Base-by-base conservation (phyloP, 306 rosid genomes). In the Prunus kanzakura region DNA sequence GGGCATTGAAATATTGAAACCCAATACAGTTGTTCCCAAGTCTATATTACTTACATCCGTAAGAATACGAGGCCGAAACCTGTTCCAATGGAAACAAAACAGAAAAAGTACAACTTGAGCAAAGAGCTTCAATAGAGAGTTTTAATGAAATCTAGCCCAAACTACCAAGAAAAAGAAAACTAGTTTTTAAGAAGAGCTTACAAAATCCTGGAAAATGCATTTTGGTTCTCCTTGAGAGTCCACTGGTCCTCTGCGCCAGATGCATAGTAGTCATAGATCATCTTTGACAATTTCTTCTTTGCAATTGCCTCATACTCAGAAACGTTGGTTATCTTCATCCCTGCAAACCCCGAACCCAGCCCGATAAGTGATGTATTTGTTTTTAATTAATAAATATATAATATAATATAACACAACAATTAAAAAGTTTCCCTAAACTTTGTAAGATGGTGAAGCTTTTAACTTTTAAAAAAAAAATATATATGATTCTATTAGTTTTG, bases 231-330 rank as follows among this genome's bases (percentile, higher is more conserved):
- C 80, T 69, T 78, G 52, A 95, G 89, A 78, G 96, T 90, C 99
- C 99, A 95, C 70, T 92, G 91, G 77, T 95, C 99, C 83, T 95
- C 99, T 56, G 99, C 97, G 25, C 99, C 97, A 61, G 97, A 95
- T 79, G 97, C 96, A 62, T 89, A 95, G 89, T 90, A 95, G 73
- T 95, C 99, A 60, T 79, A 95, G 11, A 95, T 68, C 99, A 92
- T 95, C 97, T 92, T 92, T 4, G 97, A 93, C 87, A 95, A 71
- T 76, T 86, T 90, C 82, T 89, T 81, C 93, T 90, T 95, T 1
- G 99, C 97, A 80, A 95, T 85, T 47, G 85, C 90, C 71, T 95
- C 90, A 73, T 73, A 92, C 88, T 95, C 97, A 0, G 56, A 77
- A 58, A 95, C 97, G 86, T 95, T 95, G 32, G 99, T 95, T 56